Evolutionary conservation across 2,329 filamentous ascomycete species (phyloP), one percentile per base, ranked within the genome.

Genomic region (Sporothrix pallida): DNA sequence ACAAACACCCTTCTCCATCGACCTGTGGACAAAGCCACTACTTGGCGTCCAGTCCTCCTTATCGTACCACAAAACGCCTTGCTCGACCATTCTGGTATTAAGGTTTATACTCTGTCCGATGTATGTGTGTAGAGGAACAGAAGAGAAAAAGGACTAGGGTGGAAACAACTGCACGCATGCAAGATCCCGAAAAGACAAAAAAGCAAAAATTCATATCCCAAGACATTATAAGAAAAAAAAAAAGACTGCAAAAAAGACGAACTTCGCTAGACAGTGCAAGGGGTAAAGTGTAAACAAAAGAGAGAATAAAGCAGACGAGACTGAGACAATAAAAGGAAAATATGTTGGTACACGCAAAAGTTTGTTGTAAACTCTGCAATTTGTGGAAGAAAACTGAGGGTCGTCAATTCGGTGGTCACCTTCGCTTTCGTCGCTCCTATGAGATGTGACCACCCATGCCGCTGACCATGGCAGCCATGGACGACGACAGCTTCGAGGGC

Each of bases 391-490:
- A 37, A 37, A 37, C 31, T 7, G 31, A 37, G 31, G 31, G 31
- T 37, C 31, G 31, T 37, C 31, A 37, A 7, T 37, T 37, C 31
- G 31, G 31, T 37, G 31, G 31, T 37, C 31, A 37, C 31, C 7
- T 37, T 37, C 31, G 31, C 31, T 37, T 37, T 37, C 31, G 31
- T 37, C 31, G 4, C 31, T 7, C 31, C 44, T 48, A 75, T 13
- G 68, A 58, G 26, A 75, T 31, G 26, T 76, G 75, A 1, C 75
- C 74, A 12, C 75, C 75, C 44, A 76, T 37, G 3, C 75, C 74
- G 69, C 62, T 75, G 8, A 76, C 74, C 60, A 75, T 65, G 20
- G 75, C 74, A 1, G 75, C 75, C 26, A 76, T 67, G 7, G 75
- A 76, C 9, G 71, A 37, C 13, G 75, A 72, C 68, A 76, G 69